Conservation (phyloP, 202 grass and related monocot genomes). For the Musa balbisiana region DNA sequence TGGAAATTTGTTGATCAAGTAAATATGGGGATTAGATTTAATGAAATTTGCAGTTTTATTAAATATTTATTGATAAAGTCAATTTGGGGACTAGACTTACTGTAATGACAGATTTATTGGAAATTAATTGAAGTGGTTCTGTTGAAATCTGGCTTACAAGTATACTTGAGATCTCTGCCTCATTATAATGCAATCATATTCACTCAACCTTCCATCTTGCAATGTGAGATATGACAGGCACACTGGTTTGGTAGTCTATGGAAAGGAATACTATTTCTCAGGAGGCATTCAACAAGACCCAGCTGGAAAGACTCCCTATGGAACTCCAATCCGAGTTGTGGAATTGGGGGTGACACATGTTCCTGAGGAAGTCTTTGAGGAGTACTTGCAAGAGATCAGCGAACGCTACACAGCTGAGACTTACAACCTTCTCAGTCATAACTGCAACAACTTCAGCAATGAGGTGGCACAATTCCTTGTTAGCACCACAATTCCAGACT, state of each 20-base stretch:
- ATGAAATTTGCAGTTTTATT: no score
- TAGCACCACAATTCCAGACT: slow-evolving; percentile 46
- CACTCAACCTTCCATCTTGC: no score
- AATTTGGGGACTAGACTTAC: no score
- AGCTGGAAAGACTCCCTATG: slow-evolving; percentile 54
- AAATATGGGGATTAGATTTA: no score
- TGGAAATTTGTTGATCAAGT: no score
- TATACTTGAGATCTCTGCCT: no score
- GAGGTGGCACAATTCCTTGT: slow-evolving; percentile 60
- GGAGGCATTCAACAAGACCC: slow-evolving; percentile 63
- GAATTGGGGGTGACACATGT: slow-evolving; percentile 60
- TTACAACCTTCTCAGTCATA: slow-evolving; percentile 65
- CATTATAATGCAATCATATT: no score
- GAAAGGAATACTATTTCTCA: slow-evolving; percentile 65
- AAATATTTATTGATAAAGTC: no score
- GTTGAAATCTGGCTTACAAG: no score
- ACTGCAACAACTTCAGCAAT: slow-evolving; percentile 95
- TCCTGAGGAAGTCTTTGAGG: slow-evolving; percentile 47
- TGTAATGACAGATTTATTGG: no score
- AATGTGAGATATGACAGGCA: slow-evolving; percentile 43
- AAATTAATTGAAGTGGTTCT: no score
- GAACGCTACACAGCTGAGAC: slow-evolving; percentile 44
- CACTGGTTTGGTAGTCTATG: slow-evolving; percentile 79
- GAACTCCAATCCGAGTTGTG: slow-evolving; percentile 41
- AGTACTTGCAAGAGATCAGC: slow-evolving; percentile 61